Evolutionary conservation across 2,329 filamentous ascomycete genomes (phyloP).

Genomic region (Aspergillus tanneri): DNA sequence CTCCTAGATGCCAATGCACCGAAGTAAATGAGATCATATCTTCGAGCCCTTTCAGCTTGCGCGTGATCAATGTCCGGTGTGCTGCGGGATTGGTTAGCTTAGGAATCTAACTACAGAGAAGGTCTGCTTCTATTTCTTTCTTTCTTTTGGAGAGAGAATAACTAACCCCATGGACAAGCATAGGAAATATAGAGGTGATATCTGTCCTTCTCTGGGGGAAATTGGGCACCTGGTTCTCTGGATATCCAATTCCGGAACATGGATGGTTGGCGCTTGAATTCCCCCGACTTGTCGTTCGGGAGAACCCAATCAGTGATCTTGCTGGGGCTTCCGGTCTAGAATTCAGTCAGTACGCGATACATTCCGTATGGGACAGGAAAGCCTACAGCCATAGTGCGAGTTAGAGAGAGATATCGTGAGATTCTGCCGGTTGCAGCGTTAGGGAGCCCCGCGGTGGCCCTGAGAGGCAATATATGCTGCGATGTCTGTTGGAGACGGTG

Average conservation of each 20-base stretch:
- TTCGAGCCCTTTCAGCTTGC: constrained; percentile 88
- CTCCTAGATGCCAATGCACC: constrained; percentile 90
- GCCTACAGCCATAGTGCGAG: constrained; percentile 38
- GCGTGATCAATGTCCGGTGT: constrained; percentile 79
- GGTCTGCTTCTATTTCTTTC: too few relatives aligned
- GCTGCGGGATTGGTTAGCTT: constrained; percentile 50
- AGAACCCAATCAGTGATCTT: constrained; percentile 83
- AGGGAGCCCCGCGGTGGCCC: constrained; percentile 14
- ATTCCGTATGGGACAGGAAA: background rate
- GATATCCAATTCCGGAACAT: constrained; percentile 81
- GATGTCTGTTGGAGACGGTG: constrained; percentile 23
- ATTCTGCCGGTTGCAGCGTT: constrained; percentile 15
- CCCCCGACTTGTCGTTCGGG: constrained; percentile 73
- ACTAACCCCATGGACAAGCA: constrained; percentile 79
- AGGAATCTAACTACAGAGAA: background rate
- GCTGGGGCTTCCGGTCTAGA: constrained; percentile 29
- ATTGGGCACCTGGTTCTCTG: constrained; percentile 67
- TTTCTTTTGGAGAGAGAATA: too few relatives aligned
- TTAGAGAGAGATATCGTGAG: constrained; percentile 17
- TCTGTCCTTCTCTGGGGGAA: constrained; percentile 79
- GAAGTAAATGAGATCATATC: constrained; percentile 74
- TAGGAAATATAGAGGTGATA: constrained; percentile 97
- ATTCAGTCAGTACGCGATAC: background rate
- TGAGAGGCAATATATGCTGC: constrained; percentile 19
- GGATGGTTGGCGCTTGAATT: constrained; percentile 87